Percentiles rank a stretch among this genome's conserved stretches.
Evolutionary conservation across 2,329 filamentous ascomycete genomes (phyloP).

Genomic region (Dactylellina drechsleri): DNA sequence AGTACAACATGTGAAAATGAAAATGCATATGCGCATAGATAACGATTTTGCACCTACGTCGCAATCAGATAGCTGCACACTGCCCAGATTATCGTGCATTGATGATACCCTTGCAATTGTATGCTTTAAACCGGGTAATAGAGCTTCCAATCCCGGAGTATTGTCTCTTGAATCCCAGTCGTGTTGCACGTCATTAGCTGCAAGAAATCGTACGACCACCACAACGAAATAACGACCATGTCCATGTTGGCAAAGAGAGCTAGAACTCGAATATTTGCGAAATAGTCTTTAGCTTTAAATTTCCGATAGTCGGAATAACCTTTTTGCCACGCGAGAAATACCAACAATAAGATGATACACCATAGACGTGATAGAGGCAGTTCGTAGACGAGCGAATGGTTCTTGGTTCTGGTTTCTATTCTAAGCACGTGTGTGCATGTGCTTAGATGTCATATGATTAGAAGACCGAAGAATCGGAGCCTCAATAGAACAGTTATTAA

Average conservation of each 20-base stretch:
- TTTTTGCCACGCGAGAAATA: constrained; percentile 35
- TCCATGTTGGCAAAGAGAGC: no score
- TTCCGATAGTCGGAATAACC: constrained; percentile 34
- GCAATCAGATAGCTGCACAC: no score
- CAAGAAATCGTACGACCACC: not conserved
- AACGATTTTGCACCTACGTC: no score
- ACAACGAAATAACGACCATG: no score
- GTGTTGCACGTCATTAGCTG: not conserved
- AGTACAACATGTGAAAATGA: no score
- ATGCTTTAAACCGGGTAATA: not conserved
- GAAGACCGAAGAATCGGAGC: no score
- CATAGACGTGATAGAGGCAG: not conserved
- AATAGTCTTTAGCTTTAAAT: not conserved
- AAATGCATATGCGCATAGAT: no score
- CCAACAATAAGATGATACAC: not conserved
- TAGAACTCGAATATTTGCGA: not conserved
- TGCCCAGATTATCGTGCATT: no score
- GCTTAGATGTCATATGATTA: no score
- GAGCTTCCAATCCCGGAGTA: not conserved
- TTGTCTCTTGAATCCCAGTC: not conserved
- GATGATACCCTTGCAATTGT: no score
- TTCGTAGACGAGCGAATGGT: not conserved
- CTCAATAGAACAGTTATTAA: no score
- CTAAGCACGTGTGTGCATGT: not conserved
- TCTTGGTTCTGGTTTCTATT: not conserved